phyloP scores from a whole-genome alignment of 345 rosid genomes.

The Bretschneidera sinensis region DNA sequence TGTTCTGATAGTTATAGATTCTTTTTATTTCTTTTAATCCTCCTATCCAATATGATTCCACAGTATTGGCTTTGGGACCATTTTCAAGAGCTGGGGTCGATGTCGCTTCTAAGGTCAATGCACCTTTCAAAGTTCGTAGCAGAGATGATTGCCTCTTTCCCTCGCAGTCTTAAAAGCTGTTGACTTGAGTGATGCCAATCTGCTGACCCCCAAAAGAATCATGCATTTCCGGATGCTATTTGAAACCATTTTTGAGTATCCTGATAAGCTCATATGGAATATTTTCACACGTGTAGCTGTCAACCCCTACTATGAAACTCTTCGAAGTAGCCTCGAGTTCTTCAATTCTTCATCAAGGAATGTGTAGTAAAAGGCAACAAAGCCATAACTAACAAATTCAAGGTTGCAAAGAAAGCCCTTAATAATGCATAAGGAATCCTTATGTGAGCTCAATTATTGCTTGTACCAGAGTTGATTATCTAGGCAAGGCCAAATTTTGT shows the following conservation, averaged over 20 bases:
- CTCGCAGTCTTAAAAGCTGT: conserved; percentile 63
- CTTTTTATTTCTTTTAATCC: too few species aligned
- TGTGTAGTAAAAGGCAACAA: too few species aligned
- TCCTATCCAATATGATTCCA: conserved; percentile 1
- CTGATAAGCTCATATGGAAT: conserved; percentile 70
- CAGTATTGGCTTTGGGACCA: conserved; percentile 94
- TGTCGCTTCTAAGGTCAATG: conserved; percentile 73
- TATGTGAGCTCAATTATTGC: too few species aligned
- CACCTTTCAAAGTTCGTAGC: conserved; percentile 80
- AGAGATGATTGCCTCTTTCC: conserved; percentile 69
- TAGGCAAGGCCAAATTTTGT: too few species aligned
- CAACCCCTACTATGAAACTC: conserved; percentile 58
- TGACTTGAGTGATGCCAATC: conserved; percentile 48
- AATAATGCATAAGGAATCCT: conserved; percentile 59
- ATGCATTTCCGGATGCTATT: conserved; percentile 87
- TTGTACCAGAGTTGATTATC: too few species aligned
- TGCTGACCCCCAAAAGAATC: conserved; percentile 58
- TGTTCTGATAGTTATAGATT: too few species aligned
- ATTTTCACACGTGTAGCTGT: conserved; percentile 66
- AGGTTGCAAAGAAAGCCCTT: too few species aligned
- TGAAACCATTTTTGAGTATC: conserved; percentile 61
- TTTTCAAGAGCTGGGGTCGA: conserved; percentile 71
- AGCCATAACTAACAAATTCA: too few species aligned
- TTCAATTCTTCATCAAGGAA: conserved; percentile 72
- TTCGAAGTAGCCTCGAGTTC: conserved; percentile 61